phyloP scores from a whole-genome alignment of 306 rosid species.

The Rosa lucieae region DNA sequence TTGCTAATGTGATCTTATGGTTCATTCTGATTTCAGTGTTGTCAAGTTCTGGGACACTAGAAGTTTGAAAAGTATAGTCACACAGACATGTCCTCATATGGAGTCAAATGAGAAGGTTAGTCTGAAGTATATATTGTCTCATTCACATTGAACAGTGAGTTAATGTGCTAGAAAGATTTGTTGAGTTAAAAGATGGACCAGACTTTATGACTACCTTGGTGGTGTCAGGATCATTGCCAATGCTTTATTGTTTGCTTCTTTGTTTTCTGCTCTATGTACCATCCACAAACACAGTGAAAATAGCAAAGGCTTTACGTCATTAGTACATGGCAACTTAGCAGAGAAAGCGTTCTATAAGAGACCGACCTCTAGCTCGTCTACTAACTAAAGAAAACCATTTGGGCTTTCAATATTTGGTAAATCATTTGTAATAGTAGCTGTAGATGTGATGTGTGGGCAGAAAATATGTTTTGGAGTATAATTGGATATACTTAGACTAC shows the following conservation, averaged over 20 bases:
- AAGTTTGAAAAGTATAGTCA: slow-evolving; percentile 56
- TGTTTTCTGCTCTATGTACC: not conserved
- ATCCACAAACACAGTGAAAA: not conserved
- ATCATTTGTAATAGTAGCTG: not conserved
- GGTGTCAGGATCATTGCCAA: not conserved
- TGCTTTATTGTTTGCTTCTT: not conserved
- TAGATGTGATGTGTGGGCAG: not conserved
- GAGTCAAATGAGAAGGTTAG: slow-evolving; percentile 65
- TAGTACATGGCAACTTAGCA: not conserved
- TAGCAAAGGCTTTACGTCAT: not conserved
- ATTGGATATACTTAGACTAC: not conserved
- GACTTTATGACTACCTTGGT: not conserved
- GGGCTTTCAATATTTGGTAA: not conserved
- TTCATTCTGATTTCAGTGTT: slow-evolving; percentile 46
- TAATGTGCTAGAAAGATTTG: not conserved
- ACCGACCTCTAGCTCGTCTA: not conserved
- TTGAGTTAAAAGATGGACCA: not conserved
- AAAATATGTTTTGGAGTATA: not conserved
- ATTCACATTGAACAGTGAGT: not conserved
- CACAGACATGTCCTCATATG: slow-evolving; percentile 54
- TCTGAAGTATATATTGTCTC: not conserved
- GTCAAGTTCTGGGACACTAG: slow-evolving; percentile 97
- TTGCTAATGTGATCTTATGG: slow-evolving; percentile 19
- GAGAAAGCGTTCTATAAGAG: not conserved
- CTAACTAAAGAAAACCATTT: not conserved